Evolutionary conservation across 73 alveolate species (phyloP).

Genomic region (Symbiodinium pilosum): DNA sequence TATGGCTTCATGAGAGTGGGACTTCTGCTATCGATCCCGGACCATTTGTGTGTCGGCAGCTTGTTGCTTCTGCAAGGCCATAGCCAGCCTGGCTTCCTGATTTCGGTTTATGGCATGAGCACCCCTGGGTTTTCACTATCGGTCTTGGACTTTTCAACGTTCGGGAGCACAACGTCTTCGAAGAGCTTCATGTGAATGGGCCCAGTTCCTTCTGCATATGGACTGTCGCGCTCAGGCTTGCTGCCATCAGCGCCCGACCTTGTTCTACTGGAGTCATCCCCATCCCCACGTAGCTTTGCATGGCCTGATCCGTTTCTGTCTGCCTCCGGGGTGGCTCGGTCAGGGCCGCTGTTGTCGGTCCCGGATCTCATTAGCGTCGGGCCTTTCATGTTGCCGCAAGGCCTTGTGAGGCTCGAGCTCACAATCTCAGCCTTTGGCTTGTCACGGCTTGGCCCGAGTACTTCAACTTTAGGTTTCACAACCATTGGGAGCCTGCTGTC

Average conservation of each 20-base stretch:
- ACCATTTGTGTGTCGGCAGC: conserved; percentile 43
- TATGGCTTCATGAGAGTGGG: conserved; percentile 40
- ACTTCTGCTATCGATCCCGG: not conserved
- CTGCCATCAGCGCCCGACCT: conserved; percentile 1
- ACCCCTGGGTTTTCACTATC: not conserved
- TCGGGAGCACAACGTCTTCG: conserved; percentile 19
- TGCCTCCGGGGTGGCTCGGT: conserved; percentile 46
- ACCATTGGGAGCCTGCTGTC: not conserved
- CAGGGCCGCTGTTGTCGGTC: not conserved
- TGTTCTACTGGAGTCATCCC: not conserved
- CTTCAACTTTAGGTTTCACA: not conserved
- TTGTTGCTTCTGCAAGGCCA: conserved; percentile 10
- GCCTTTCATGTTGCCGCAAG: not conserved
- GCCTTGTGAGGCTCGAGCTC: not conserved
- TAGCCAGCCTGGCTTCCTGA: not conserved
- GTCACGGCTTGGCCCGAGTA: not conserved
- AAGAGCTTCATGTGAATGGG: conserved; percentile 31
- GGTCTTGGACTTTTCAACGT: conserved; percentile 35
- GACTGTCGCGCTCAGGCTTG: conserved; percentile 20
- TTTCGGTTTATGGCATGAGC: conserved; percentile 53
- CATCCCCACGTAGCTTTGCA: conserved; percentile 18
- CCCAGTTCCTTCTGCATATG: not conserved
- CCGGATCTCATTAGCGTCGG: not conserved
- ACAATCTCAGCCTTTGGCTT: conserved; percentile 20
- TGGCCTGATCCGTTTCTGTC: not conserved